Percentiles rank a stretch among this genome's conserved stretches.
Conservation (phyloP, 2,329 filamentous ascomycete species). For the Aspergillus sp. region DNA sequence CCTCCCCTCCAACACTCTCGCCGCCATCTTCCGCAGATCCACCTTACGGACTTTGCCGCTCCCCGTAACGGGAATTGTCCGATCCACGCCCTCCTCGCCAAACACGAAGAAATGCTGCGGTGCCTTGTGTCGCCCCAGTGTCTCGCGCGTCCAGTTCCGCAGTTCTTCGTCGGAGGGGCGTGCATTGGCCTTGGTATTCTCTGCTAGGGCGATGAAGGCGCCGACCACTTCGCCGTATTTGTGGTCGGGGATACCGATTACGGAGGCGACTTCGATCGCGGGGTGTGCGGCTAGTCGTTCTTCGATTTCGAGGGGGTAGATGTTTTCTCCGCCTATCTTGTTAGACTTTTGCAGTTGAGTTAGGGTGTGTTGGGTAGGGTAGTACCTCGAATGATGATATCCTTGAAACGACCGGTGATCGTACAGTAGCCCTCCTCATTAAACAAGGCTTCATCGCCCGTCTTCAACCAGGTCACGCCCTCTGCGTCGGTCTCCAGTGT, state of each 20-base stretch:
- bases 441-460: constrained; percentile 55
- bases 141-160: constrained; percentile 58
- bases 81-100: constrained; percentile 53
- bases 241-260: constrained; percentile 65
- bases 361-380: neutral
- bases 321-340: constrained; percentile 61
- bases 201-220: constrained; percentile 49
- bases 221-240: constrained; percentile 70
- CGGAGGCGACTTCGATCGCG: constrained; percentile 58
- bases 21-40: constrained; percentile 47
- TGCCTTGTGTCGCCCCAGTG: constrained; percentile 62
- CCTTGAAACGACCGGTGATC: constrained; percentile 73
- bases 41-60: constrained; percentile 67
- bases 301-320: constrained; percentile 71
- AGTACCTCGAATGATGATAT: constrained; percentile 67
- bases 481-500: constrained; percentile 62
- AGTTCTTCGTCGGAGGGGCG: constrained; percentile 51
- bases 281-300: constrained; percentile 65
- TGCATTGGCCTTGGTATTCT: constrained; percentile 15
- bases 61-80: constrained; percentile 60
- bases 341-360: neutral
- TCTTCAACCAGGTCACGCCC: constrained; percentile 58
- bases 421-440: constrained; percentile 60
- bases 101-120: constrained; percentile 74
- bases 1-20: constrained; percentile 36